Evolutionary conservation across 495 filamentous ascomycete species (phyloP).

Genomic region (Paragyromitra xinjiangensis): DNA sequence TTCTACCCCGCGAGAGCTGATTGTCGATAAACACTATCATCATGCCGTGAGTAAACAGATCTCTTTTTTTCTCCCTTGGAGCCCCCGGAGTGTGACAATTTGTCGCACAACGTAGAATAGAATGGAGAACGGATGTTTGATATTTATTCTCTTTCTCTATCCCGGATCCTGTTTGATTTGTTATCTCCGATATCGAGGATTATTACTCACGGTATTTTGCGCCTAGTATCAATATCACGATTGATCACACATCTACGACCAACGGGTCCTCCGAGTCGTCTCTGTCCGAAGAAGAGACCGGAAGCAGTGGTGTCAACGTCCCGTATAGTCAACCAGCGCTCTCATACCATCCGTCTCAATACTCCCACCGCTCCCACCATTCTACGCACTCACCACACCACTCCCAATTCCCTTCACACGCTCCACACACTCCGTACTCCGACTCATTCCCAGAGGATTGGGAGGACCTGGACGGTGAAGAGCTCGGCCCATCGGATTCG

Average conservation of each 20-base stretch:
- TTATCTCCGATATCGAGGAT: neutral
- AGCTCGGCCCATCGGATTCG: constrained; percentile 84
- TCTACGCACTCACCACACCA: constrained; percentile 45
- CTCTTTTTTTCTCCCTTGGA: constrained; percentile 19
- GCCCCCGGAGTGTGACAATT: constrained; percentile 13
- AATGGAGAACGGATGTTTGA: neutral
- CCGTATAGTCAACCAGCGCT: constrained; percentile 40
- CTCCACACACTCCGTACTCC: constrained; percentile 53
- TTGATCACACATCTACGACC: constrained; percentile 58
- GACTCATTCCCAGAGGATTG: constrained; percentile 56
- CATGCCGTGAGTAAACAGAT: constrained; percentile 57
- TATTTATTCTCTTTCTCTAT: neutral
- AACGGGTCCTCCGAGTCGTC: constrained; percentile 57
- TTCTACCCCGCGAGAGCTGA: constrained; percentile 42
- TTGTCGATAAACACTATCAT: constrained; percentile 49
- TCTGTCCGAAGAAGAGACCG: constrained; percentile 54
- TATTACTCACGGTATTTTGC: constrained; percentile 21
- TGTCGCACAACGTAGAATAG: constrained; percentile 1
- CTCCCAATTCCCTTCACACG: constrained; percentile 40
- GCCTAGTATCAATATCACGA: constrained; percentile 57
- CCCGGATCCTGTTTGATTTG: neutral
- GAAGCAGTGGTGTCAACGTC: constrained; percentile 51
- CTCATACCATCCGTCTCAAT: constrained; percentile 45
- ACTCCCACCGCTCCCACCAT: constrained; percentile 53
- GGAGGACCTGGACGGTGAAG: constrained; percentile 64